phyloP scores from a whole-genome alignment of 169 alveolate species.

The Eimeria maxima region DNA sequence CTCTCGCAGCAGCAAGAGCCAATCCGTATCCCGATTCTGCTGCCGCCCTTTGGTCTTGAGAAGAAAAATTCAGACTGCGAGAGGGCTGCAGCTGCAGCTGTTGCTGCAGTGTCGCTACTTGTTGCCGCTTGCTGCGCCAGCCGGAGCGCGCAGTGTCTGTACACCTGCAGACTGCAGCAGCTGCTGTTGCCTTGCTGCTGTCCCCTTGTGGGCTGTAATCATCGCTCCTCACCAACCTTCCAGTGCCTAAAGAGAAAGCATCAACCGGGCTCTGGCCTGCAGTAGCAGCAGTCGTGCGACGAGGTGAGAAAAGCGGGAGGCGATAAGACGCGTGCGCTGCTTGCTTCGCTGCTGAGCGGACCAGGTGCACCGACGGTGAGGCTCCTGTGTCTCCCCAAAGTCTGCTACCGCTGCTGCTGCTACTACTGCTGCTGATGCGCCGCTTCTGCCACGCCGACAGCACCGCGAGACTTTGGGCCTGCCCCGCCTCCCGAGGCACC shows the following conservation, averaged over 20 bases:
- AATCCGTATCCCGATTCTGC: constrained; percentile 34
- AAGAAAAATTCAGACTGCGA: background rate
- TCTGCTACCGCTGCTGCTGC: constrained; percentile 65
- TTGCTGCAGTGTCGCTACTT: constrained; percentile 46
- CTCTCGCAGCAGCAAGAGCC: constrained; percentile 1
- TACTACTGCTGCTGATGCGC: constrained; percentile 54
- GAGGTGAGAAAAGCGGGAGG: background rate
- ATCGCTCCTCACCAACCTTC: constrained; percentile 8
- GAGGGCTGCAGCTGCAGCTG: constrained; percentile 71
- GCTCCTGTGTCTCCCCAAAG: constrained; percentile 62
- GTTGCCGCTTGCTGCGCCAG: constrained; percentile 69
- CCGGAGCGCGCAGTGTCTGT: constrained; percentile 4
- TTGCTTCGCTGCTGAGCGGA: constrained; percentile 7
- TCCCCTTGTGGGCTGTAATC: constrained; percentile 48
- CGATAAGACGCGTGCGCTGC: background rate
- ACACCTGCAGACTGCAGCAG: constrained; percentile 8
- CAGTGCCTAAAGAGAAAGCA: constrained; percentile 9
- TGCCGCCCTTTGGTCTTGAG: background rate
- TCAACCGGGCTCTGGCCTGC: constrained; percentile 23
- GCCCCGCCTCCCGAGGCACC: constrained; percentile 18
- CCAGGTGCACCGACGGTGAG: background rate
- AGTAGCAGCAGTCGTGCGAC: constrained; percentile 25
- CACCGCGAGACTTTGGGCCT: background rate
- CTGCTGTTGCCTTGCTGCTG: constrained; percentile 32
- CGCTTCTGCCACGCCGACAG: constrained; percentile 46